Evolutionary conservation across 164 flowering plant genomes (phyloP), one percentile per base, ranked within the genome.

Genomic region (Saururus chinensis): DNA sequence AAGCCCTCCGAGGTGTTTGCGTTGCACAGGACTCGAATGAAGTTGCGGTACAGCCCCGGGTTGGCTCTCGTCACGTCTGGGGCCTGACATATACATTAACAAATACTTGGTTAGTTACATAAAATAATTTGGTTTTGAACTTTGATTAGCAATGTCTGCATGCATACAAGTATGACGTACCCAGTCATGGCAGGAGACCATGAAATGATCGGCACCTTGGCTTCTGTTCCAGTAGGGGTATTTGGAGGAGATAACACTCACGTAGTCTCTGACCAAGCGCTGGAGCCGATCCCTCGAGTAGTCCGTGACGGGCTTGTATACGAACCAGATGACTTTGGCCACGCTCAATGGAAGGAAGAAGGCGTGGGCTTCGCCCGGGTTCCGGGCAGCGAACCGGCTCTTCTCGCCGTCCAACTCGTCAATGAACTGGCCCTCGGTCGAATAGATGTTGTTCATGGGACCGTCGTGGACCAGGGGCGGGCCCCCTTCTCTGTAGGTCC

Each of bases 141-240:
- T n/a, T n/a, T n/a, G n/a, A n/a, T n/a, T n/a, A n/a, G n/a, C n/a
- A n/a, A n/a, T n/a, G n/a, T n/a, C n/a, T n/a, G n/a, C n/a, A n/a
- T n/a, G n/a, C n/a, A n/a, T n/a, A n/a, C n/a, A n/a, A n/a, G n/a
- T n/a, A n/a, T 14, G 14, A 61, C 76, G 5, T 70, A 82, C 89
- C 92, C 92, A 86, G 53, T 86, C 92, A 59, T 86, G 88, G 42
- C 92, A 86, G n/a, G 87, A 83, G 19, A 73, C 72, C 75, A 79
- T 71, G 71, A 84, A 83, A 67, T 86, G 92, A 30, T 86, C 92
- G 11, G 80, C 82, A 0, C 92, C 92, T 1, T 9, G 30, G 64
- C 80, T 82, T 67, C 79, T 64, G 57, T 82, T 84, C 92, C 92
- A 86, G 35, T 65, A 81, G 2, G 85, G 88, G 56, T 86, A 73